A percentile compares a stretch with the other conserved stretches of the same genome.
phyloP scores from a whole-genome alignment of 306 rosid species.

The Hippophae tibetana region DNA sequence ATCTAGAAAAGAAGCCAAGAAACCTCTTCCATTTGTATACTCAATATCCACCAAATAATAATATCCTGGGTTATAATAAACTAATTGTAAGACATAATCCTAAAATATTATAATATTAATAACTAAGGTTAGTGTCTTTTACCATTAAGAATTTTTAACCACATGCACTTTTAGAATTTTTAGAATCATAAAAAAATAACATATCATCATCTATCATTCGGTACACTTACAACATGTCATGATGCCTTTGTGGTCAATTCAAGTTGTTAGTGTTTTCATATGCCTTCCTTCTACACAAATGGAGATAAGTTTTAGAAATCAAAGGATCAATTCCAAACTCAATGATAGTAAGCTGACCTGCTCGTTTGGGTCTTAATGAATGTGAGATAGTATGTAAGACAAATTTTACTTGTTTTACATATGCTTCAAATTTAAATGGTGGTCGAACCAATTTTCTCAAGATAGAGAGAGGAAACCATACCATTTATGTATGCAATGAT shows the following conservation, averaged over 20 bases:
- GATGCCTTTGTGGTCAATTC: conserved; percentile 2
- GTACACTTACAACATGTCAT: neutral
- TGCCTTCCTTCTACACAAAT: neutral
- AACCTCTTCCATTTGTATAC: no score
- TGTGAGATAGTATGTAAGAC: conserved; percentile 3
- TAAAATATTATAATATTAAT: no score
- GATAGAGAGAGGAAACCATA: conserved; percentile 7
- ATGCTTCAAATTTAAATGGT: neutral
- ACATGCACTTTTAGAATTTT: no score
- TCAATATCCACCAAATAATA: no score
- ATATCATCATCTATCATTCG: no score
- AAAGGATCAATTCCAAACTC: neutral
- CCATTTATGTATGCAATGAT: conserved; percentile 3
- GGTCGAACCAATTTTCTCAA: neutral
- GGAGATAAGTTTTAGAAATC: conserved; percentile 10
- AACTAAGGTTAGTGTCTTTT: no score
- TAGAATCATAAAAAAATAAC: no score
- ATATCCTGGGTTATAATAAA: no score
- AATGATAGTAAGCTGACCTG: neutral
- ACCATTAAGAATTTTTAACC: no score
- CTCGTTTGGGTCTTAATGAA: conserved; percentile 2
- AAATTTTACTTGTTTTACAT: conserved; percentile 14
- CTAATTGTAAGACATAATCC: no score
- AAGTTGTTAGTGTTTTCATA: neutral
- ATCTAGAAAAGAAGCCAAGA: no score